Evolutionary conservation across 305 asterid genomes (phyloP), one percentile per base, ranked within the genome.

Genomic region (Solanum hybrid): DNA sequence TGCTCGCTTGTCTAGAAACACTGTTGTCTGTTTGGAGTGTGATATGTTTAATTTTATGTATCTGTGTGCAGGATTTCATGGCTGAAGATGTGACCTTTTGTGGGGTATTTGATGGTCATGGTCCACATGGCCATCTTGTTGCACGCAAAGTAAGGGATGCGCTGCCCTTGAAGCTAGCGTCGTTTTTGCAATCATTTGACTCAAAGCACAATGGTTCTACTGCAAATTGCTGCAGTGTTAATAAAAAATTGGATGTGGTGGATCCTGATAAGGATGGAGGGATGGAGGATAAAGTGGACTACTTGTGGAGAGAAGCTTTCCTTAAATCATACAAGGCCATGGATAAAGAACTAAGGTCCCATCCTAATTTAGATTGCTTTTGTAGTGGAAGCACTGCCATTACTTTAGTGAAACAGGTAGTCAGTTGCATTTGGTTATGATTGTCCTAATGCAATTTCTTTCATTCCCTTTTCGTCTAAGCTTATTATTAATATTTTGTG

Each of bases 351-450:
- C 92, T 97, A 89, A 95, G 95, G 93, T 96, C 97, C 31, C 97
- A 96, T 89, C 96, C 97, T 72, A 96, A 93, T 92, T 78, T 97
- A 72, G 99, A 97, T 92, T 96, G 99, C 94, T 97, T 96, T 91
- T 97, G 99, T 92, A 97, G 99, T 88, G 99, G 99, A 73, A 96
- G 98, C 95, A 97, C 99, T 60, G 98, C 98, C 22, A 95, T 96
- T 88, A 94, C 97, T 26, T 88, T 97, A 13, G 91, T 96, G 86
- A 97, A 96, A 92, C 98, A 97, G 98, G 99, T 97, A 93, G 12
- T 4, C 17, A 69, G 29, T 75, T 77, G 72, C 27, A 32, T 51
- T 77, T 69, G 42, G 82, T 85, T 5, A 73, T 27, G 16, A 24
- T 69, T 20, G 79, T 66, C 20, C 60, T 85, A 10, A 13, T 88